Evolutionary conservation across 345 rosid genomes (phyloP).

Genomic region (Trapa incisa): DNA sequence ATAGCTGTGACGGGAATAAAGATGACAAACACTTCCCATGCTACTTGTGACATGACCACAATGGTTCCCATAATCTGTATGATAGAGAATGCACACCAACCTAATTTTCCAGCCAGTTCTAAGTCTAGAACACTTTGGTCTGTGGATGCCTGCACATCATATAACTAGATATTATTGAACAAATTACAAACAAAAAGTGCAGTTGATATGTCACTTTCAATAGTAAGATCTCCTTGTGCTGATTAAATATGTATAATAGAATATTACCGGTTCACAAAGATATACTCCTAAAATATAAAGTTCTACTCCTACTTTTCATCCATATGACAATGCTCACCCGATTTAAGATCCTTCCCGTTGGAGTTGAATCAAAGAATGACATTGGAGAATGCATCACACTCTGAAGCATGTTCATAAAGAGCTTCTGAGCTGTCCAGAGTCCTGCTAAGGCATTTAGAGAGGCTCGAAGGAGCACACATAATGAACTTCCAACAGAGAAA

Average conservation of each 20-base stretch:
- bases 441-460: constrained; percentile 53
- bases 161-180: constrained; percentile 2
- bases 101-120: constrained; percentile 64
- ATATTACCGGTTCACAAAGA: not conserved
- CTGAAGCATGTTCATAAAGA: constrained; percentile 64
- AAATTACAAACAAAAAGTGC: not conserved
- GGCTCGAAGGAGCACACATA: constrained; percentile 66
- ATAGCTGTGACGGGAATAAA: constrained; percentile 95
- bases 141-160: constrained; percentile 54
- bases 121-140: constrained; percentile 88
- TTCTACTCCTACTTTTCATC: not conserved
- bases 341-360: constrained; percentile 84
- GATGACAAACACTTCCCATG: constrained; percentile 90
- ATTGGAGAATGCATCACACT: constrained; percentile 72
- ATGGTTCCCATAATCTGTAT: constrained; percentile 76
- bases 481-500: constrained; percentile 58
- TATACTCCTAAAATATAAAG: not conserved
- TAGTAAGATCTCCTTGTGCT: too few species aligned
- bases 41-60: constrained; percentile 84
- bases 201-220: not conserved
- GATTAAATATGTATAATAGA: not conserved
- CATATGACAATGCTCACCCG: constrained; percentile 36
- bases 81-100: constrained; percentile 89
- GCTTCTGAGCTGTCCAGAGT: constrained; percentile 60
- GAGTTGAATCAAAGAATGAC: constrained; percentile 94